phyloP scores from a whole-genome alignment of 1,284 basidiomycete species.

The Rhodotorula sp. region DNA sequence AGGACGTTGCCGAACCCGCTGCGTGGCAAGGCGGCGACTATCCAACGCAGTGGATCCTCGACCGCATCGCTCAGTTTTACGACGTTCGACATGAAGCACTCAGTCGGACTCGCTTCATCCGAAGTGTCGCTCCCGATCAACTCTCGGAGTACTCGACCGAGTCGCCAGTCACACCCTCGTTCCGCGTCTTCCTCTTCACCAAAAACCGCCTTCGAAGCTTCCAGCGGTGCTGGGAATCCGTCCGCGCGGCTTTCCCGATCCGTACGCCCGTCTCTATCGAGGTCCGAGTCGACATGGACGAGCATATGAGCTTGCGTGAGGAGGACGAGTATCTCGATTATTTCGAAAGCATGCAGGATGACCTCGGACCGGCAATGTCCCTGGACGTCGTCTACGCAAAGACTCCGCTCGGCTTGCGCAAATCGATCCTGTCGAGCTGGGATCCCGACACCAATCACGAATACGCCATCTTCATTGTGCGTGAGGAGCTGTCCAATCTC shows the following conservation, averaged over 20 bases:
- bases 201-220: slow-evolving; percentile 5
- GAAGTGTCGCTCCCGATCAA: background rate
- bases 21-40: slow-evolving; percentile 1
- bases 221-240: slow-evolving; percentile 5
- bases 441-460: background rate
- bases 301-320: background rate
- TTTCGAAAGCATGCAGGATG: background rate
- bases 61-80: slow-evolving; percentile 17
- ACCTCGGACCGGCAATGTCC: background rate
- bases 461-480: slow-evolving; percentile 2
- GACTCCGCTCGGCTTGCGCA: background rate
- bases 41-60: slow-evolving; percentile 11
- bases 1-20: background rate
- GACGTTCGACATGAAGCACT: slow-evolving; percentile 14
- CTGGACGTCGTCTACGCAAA: background rate
- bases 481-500: background rate
- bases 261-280: background rate
- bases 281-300: background rate
- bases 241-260: slow-evolving; percentile 1
- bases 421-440: slow-evolving; percentile 5
- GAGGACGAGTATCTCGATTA: background rate
- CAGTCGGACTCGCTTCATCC: slow-evolving; percentile 13
- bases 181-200: slow-evolving; percentile 6
- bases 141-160: background rate
- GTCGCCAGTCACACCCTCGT: background rate